Base-by-base conservation (phyloP, 179 eudicot species). In the Corrigiola litoralis region DNA sequence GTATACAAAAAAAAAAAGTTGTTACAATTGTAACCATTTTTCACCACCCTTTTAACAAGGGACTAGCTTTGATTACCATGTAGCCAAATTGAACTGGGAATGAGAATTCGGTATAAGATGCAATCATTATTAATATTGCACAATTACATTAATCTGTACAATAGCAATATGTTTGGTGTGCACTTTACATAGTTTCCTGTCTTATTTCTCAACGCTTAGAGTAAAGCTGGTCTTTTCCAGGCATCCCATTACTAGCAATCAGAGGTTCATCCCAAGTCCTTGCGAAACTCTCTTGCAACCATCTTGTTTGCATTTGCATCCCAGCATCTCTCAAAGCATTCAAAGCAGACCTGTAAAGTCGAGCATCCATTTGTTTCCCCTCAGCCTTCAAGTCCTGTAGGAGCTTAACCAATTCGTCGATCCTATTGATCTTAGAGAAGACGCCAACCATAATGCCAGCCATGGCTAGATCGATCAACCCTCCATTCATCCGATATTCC, bases 391-490 rank as follows among this genome's bases (percentile, higher is more conserved):
- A 77, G 71, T 86, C 85, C 61, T 79, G 87, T 84, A 94, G 62
- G 17, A 94, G 84, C 74, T 79, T 82, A 24, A 94, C 85, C 74
- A 90, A 67, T 63, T 87, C 89, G 54, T 94, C 89, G 0, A 86
- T 66, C 41, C 84, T 61, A 53, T 75, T 91, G 41, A 61, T 74
- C 81, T 90, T 94, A 0, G 99, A 94, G 73, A 80, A 81, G 0
- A 94, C 87, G 4, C 90, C 76, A 11, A 94, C 99, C 99, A 94
- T 94, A 2, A 88, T 79, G 24, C 96, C 97, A 0, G 84, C 99
- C 96, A 94, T 70, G 4, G 87, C 96, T 70, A 80, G 62, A 56
- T 94, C 99, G 5, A 85, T 65, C 65, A 16, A 58, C 27, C 95
- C 97, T 17, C 88, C 89, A 24, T 82, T 86, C 23, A 71, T 31